Base-by-base conservation (phyloP, 2,329 filamentous ascomycete genomes). In the Fusarium brevicatenulatum region DNA sequence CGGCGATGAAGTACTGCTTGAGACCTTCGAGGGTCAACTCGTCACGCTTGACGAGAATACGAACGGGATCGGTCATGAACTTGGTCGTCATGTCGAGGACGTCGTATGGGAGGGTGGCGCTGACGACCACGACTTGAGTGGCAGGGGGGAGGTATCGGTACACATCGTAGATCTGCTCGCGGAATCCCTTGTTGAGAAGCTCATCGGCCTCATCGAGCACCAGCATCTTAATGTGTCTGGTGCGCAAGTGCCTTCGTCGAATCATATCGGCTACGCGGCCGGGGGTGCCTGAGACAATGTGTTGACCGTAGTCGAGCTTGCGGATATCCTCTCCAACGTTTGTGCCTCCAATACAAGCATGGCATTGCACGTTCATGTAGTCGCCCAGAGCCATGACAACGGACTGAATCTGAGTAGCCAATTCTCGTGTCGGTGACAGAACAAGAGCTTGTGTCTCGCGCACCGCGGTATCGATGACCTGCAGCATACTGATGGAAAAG, bases 311-410 rank as follows among this genome's bases (percentile, higher is more conserved):
- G 82, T 98, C 95, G 70, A 99, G 93, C 85, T 97, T 97, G 82
- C 94, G 92, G 77, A 99, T 99, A 81, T 99, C 96, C 82, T 98
- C 96, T 77, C 96, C 95, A 42, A 99, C 95, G 80, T 97, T 98
- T 76, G 96, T 99, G 68, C 96, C 96, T 76, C 96, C 96, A 79
- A 99, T 98, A 84, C 96, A 99, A 67, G 96, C 95, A 80, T 99
- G 96, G 85, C 96, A 99, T 84, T 99, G 95, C 7, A 99, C 94
- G 81, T 98, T 98, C 96, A 99, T 98, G 87, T 98, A 99, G 84
- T 99, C 96, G 75, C 96, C 96, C n/a, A 99, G 90, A n/a, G 96
- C 96, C 91, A 98, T 97, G 77, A 99, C 93, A 67, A 99, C 96
- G 40, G 94, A 97, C 85, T 99, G 96, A 74, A 99, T 99, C 85